These are phyloP conservation scores for Fabrea salina DNA, from an alignment of 169 alveolate genomes.

Conservation along the genomic window DNA sequence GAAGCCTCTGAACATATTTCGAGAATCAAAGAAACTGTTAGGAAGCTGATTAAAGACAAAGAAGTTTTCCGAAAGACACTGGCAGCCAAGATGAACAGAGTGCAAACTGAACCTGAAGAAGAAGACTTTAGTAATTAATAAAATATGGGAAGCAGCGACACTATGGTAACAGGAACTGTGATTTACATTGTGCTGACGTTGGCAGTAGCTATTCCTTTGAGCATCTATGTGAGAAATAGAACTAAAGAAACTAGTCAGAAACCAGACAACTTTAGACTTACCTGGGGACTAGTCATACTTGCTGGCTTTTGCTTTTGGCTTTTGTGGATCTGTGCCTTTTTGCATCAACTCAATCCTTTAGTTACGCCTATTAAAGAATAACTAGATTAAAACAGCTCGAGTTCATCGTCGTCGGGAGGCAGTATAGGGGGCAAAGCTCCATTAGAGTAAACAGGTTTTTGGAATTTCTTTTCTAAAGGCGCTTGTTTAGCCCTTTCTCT, in stretches of 20 bases:
- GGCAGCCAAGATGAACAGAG: too few species aligned
- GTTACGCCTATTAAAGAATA: slow-evolving; percentile 50
- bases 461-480: background rate
- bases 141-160: background rate
- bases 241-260: slow-evolving; percentile 5
- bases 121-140: too few species aligned
- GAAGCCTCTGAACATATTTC: too few species aligned
- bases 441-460: background rate
- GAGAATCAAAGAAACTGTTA: too few species aligned
- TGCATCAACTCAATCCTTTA: slow-evolving; percentile 76
- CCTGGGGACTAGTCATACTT: slow-evolving; percentile 44
- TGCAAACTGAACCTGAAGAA: too few species aligned
- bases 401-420: too few species aligned
- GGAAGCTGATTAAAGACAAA: too few species aligned
- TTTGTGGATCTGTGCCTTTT: slow-evolving; percentile 72
- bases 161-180: slow-evolving; percentile 1
- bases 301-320: slow-evolving; percentile 71
- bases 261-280: slow-evolving; percentile 33
- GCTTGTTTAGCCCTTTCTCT: background rate
- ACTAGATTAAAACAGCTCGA: background rate
- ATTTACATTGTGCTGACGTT: background rate
- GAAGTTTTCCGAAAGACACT: too few species aligned
- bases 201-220: background rate
- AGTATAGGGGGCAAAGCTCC: background rate
- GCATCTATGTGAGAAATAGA: slow-evolving; percentile 9